These are phyloP conservation scores for Eucalyptus regnans DNA, from an alignment of 345 rosid genomes.

Conservation along the genomic window DNA sequence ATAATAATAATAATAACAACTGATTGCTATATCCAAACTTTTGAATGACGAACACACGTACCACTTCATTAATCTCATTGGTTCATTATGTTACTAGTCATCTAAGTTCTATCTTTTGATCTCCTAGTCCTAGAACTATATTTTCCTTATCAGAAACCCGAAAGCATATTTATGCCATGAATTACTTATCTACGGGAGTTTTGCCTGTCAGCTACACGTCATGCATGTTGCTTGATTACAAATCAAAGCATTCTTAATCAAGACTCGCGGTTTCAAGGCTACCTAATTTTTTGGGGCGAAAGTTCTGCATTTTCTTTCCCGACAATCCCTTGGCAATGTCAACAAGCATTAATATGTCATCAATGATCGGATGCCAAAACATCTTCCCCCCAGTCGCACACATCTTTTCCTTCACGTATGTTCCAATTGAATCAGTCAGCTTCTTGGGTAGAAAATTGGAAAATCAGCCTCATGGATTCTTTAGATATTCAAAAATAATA, in stretches of 20 bases:
- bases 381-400: background rate
- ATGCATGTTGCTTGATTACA: background rate
- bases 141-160: background rate
- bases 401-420: background rate
- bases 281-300: background rate
- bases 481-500: background rate
- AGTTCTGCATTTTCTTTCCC: background rate
- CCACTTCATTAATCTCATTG: background rate
- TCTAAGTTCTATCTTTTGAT: background rate
- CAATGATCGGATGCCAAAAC: background rate
- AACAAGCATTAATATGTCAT: background rate
- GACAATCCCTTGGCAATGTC: background rate
- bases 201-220: fast-evolving
- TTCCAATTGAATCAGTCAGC: background rate
- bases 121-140: background rate
- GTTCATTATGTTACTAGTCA: background rate
- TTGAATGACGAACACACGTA: background rate
- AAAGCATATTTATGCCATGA: fast-evolving
- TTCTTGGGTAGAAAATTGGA: background rate
- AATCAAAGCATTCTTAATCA: background rate
- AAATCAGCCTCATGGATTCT: background rate
- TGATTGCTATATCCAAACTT: background rate
- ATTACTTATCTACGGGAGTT: background rate
- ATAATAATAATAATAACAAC: background rate
- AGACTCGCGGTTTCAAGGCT: background rate